These are phyloP conservation scores for Zygnema cylindricum DNA, from an alignment of 139 green algal species.

Conservation along the genomic window DNA sequence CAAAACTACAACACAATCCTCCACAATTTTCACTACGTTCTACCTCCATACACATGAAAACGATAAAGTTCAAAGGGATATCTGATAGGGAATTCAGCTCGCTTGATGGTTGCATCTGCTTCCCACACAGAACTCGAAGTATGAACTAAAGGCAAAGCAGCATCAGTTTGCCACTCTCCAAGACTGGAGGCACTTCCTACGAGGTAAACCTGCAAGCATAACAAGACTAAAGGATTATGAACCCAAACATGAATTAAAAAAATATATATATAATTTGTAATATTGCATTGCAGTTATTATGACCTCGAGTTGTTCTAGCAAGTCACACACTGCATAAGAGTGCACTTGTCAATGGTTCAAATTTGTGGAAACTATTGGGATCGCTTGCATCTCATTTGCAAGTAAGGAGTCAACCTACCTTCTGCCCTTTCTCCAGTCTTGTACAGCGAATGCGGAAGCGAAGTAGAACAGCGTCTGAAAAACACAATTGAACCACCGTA, in stretches of 20 bases:
- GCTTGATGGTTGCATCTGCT: constrained; percentile 6
- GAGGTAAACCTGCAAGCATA: constrained; percentile 44
- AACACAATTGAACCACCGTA: not conserved
- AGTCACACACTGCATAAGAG: no score
- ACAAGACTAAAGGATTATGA: no score
- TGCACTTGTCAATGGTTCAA: no score
- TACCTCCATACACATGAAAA: no score
- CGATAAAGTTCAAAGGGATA: constrained; percentile 53
- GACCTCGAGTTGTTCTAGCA: no score
- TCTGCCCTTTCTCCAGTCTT: constrained; percentile 51
- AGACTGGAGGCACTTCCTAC: constrained; percentile 11
- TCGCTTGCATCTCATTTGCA: no score
- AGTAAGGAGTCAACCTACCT: constrained; percentile 37
- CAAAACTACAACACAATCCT: no score
- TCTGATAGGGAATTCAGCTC: constrained; percentile 47
- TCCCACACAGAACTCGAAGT: constrained; percentile 33
- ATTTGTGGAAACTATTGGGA: no score
- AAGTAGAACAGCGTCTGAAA: constrained; percentile 34
- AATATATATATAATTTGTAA: no score
- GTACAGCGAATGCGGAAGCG: constrained; percentile 44
- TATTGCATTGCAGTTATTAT: no score
- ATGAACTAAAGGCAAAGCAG: not conserved
- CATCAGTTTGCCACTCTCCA: constrained; percentile 25
- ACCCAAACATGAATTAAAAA: no score
- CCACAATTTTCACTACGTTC: no score